phyloP scores from a whole-genome alignment of 116 monocot species.

The Iris pallida region DNA sequence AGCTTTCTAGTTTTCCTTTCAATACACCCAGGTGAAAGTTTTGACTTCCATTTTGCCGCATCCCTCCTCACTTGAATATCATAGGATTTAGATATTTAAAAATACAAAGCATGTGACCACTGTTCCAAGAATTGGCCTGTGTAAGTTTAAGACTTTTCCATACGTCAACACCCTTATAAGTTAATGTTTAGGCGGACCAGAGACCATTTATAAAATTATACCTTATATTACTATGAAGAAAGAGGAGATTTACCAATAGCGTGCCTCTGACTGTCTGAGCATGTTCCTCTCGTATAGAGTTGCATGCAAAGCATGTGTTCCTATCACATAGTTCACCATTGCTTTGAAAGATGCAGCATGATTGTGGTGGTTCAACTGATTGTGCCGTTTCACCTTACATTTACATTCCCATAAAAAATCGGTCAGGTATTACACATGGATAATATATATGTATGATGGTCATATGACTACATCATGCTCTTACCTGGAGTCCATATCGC shows the following conservation, averaged over 20 bases:
- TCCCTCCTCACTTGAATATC: too few relatives aligned
- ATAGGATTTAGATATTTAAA: too few relatives aligned
- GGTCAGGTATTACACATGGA: neutral
- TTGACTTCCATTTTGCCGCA: too few relatives aligned
- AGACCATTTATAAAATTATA: too few relatives aligned
- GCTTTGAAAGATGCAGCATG: slow-evolving; percentile 23
- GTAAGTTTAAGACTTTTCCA: too few relatives aligned
- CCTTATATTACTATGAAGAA: neutral
- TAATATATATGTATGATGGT: neutral
- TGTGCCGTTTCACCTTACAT: slow-evolving; percentile 36
- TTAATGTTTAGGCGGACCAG: too few relatives aligned
- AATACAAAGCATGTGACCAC: neutral
- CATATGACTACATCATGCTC: neutral
- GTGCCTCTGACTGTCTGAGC: slow-evolving; percentile 78
- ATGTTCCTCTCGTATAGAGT: slow-evolving; percentile 34
- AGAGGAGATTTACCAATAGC: slow-evolving; percentile 48
- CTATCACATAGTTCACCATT: slow-evolving; percentile 29
- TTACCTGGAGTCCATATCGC: slow-evolving; percentile 65
- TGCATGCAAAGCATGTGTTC: slow-evolving; percentile 30
- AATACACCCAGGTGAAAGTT: too few relatives aligned
- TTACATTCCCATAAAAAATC: slow-evolving; percentile 1
- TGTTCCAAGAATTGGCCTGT: too few relatives aligned
- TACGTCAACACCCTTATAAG: too few relatives aligned
- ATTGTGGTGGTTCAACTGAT: slow-evolving; percentile 37
- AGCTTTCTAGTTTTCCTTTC: too few relatives aligned